Base-by-base conservation (phyloP, 2,329 filamentous ascomycete genomes). In the Biscogniauxia sp. region DNA sequence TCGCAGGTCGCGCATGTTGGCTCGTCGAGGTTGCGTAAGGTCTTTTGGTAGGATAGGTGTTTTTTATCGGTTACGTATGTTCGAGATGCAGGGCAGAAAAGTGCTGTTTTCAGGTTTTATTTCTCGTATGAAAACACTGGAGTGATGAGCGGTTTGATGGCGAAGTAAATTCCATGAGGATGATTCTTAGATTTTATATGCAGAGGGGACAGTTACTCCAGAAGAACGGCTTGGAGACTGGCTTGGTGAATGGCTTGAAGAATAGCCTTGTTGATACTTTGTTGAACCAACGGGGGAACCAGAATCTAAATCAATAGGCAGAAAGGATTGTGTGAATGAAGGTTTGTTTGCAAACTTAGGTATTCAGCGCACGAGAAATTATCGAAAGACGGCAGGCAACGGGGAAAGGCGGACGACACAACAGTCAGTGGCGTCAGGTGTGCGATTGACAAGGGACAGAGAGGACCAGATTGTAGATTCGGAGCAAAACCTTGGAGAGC, bases 1-100 rank as follows among this genome's bases (percentile, higher is more conserved):
- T 68, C 87, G 80, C 58, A 84, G 79, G 70, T 89, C 86, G 70
- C 83, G 85, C 86, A 89, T 89, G 26, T 61, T 61, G 60, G 49
- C 28, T 32, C 28, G 28, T 32, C 28, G 28, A 32, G 5, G 26
- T 32, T 13, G 5, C 59, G 55, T 20, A 23, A 20, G 28, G 32
- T 56, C 32, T 56, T 56, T 53, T 55, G 55, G 51, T 23, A 41
- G 25, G 58, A 15, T 51, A 7, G 52, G 17, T 32, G 53, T 50
- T 55, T 50, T 55, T 57, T 56, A 17, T 26, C 4, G 20, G 26
- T 17, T 20, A 6, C 45, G 50, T 19, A 8, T 6, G 37, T 2
- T 26, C 23, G 11, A 45, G 11, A 32, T n/a, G 37, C n/a, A 45
- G 13, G 37, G 37, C 3, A 15, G n/a, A n/a, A 45, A 6, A 11